phyloP scores from a whole-genome alignment of 2,329 filamentous ascomycete genomes.

The Sclerotinia borealis region DNA sequence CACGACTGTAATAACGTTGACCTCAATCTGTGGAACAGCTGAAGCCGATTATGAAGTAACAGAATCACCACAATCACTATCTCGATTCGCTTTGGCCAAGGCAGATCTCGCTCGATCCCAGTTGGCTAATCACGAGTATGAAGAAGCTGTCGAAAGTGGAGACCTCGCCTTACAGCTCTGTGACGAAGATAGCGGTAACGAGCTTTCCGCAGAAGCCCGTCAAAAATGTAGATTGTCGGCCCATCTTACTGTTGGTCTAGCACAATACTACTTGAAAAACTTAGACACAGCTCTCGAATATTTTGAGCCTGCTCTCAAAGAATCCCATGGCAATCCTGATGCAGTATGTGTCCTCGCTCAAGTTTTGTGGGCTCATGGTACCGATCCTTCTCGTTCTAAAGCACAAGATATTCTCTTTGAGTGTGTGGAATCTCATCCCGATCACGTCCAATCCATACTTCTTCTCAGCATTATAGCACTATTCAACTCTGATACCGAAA shows the following conservation, averaged over 20 bases:
- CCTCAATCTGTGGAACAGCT: slow-evolving; percentile 59
- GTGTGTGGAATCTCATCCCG: slow-evolving; percentile 65
- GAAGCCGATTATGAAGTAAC: slow-evolving; percentile 81
- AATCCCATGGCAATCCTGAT: slow-evolving; percentile 71
- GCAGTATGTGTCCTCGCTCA: slow-evolving; percentile 83
- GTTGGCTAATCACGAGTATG: slow-evolving; percentile 61
- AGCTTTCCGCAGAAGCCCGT: slow-evolving; percentile 59
- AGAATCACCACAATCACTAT: slow-evolving; percentile 68
- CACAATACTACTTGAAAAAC: slow-evolving; percentile 64
- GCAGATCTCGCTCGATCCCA: slow-evolving; percentile 81
- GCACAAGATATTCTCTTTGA: slow-evolving; percentile 77
- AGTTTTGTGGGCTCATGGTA: slow-evolving; percentile 86
- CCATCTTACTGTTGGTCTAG: slow-evolving; percentile 78
- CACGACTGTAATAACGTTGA: slow-evolving; percentile 58
- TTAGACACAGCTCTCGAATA: slow-evolving; percentile 67
- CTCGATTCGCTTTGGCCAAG: slow-evolving; percentile 74
- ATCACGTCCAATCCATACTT: slow-evolving; percentile 73
- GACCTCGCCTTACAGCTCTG: slow-evolving; percentile 75
- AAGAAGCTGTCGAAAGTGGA: slow-evolving; percentile 69
- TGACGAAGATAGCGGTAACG: slow-evolving; percentile 61
- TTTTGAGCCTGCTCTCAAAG: slow-evolving; percentile 73
- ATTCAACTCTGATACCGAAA: slow-evolving; percentile 72
- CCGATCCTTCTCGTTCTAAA: slow-evolving; percentile 64
- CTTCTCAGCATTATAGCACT: slow-evolving; percentile 80
- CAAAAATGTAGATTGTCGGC: slow-evolving; percentile 72